Base-by-base conservation (phyloP, 495 filamentous ascomycete species). In the Massariosphaeria phaeospora region DNA sequence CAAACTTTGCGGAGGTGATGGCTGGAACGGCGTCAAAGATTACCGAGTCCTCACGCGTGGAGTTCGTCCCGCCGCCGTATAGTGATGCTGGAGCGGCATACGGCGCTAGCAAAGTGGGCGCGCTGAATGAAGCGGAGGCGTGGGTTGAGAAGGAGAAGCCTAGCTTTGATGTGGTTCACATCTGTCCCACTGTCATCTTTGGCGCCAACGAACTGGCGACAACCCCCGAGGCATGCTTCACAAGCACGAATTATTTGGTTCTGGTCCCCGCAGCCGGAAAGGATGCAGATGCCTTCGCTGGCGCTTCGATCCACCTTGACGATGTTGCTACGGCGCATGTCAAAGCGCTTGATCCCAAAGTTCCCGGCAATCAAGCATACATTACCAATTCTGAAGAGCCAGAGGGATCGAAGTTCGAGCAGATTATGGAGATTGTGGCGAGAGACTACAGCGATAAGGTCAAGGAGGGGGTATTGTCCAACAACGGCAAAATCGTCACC, bases 131-230 rank as follows among this genome's bases (percentile, higher is more conserved):
- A 6, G 67, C 73, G 9, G 70, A 79, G 52, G 54, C 52, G 1
- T 79, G 71, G 63, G 59, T 76, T 10, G 48, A 55, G 48, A 55
- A 62, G 1, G 57, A 73, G 38, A 69, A 73, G 36, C 73, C 73
- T 3, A 30, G 59, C 6, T 79, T 74, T 46, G 72, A 77, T 55
- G 60, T 75, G 24, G 70, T 77, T 24, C 63, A 74, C 59, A 66
- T 79, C 51, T 67, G 72, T 52, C 76, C 77, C 0, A 66, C 67
- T 2, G 73, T 76, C 61, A 66, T 74, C 8, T 34, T 75, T 12
- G 76, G 77, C 5, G 61, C 61, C 21, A 69, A 78, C 46, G 73
- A 77, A 39, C 61, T 72, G 3, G 61, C 65, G 9, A 69, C 68
- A 3, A 64, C 65, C 9, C 33, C 61, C 10, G 55, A 63, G 31